Base-by-base conservation (phyloP, 805 yeast genomes). In the Metschnikowia henanensis region DNA sequence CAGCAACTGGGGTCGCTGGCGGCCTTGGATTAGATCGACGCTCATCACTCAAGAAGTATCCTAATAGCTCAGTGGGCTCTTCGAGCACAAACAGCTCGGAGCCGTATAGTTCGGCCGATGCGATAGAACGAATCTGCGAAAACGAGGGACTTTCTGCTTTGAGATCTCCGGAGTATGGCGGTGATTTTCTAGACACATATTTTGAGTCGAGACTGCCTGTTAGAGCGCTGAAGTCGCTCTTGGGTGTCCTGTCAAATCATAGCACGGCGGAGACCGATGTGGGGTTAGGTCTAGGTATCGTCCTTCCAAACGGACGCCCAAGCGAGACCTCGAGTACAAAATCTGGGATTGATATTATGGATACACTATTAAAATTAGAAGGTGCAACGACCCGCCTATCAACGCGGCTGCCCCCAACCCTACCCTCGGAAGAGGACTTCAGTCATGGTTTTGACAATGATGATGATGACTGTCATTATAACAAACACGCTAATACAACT, bases 181-280 rank as follows among this genome's bases (percentile, higher is more conserved):
- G 41, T 9, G 57, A 51, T 34, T 49, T 53, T 31, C 31, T 53
- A n/a, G 55, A 51, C 16, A 33, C 55, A 2, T 53, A 53, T 29
- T 41, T 51, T 37, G 53, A 49, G 16, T 21, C 43, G 13, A 34
- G 39, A 17, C 46, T 40, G 43, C 51, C 44, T 16, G 12, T 20
- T n/a, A 20, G 20, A 15, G 20, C 22, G 6, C 43, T 37, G 43
- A 20, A 26, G 28, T 25, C 22, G 17, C 3, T 4, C 18, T 25
- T 18, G 19, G 32, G 20, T 3, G 30, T 19, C 13, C 6, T 18
- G 13, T 5, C 29, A 21, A 6, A 9, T 30, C 23, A 6, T 13
- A 31, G 3, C 5, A 23, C 26, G 26, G 12, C 5, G 15, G 21
- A 8, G 8, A 22, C 19, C 10, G 23, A 30, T 8, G n/a, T 16